phyloP scores from a whole-genome alignment of 257 asterid species.

The Plantago elongata region DNA sequence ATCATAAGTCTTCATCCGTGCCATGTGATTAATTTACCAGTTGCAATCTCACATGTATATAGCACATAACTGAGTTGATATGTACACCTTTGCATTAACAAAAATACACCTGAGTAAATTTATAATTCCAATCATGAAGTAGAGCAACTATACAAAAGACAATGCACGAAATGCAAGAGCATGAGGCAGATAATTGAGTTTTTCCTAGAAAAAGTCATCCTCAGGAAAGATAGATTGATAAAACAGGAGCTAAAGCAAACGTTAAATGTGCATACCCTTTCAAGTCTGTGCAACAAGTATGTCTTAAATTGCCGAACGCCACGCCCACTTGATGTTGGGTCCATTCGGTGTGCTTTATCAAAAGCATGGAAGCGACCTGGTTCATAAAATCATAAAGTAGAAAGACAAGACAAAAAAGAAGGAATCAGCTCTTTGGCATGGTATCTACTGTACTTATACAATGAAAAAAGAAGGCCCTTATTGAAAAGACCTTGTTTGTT shows the following conservation, averaged over 20 bases:
- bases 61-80: too few species aligned
- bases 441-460: neutral
- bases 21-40: too few species aligned
- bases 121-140: neutral
- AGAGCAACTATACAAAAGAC: constrained; percentile 4
- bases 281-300: constrained; percentile 73
- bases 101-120: neutral
- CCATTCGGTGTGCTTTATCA: constrained; percentile 92
- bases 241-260: constrained; percentile 17
- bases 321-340: constrained; percentile 75
- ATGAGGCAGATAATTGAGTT: constrained; percentile 9
- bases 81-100: too few species aligned
- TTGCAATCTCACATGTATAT: too few species aligned
- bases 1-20: too few species aligned
- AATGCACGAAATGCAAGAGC: neutral
- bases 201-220: constrained; percentile 1
- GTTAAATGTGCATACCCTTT: constrained; percentile 44
- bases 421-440: neutral
- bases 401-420: neutral
- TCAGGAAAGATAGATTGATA: constrained; percentile 9
- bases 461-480: neutral
- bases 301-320: constrained; percentile 99
- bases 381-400: constrained; percentile 18
- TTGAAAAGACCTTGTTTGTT: neutral
- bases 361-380: constrained; percentile 96